Conservation (phyloP, 441 rosid genomes). For the Melastoma candidum region DNA sequence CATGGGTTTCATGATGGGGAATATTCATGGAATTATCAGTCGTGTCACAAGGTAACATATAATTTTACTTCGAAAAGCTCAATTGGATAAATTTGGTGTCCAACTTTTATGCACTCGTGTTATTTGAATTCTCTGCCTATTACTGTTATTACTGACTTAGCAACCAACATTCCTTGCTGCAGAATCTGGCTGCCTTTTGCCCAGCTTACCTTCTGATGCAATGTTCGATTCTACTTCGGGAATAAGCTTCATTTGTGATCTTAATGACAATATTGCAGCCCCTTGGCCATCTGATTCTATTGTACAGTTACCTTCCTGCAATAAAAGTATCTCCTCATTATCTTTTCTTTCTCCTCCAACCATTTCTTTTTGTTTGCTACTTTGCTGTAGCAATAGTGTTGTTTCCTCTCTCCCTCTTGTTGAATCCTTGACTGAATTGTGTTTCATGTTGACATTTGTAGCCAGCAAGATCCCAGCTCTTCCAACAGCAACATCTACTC, state of each 20-base stretch:
- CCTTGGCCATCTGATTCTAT: conserved; percentile 29
- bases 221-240: conserved; percentile 24
- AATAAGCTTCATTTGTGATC: conserved; percentile 30
- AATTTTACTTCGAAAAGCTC: not conserved
- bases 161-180: not conserved
- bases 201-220: conserved; percentile 31
- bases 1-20: conserved; percentile 10
- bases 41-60: conserved; percentile 25
- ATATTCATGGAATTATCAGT: conserved; percentile 19
- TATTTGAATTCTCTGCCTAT: too few relatives aligned
- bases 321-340: conserved; percentile 19
- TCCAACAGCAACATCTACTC: conserved; percentile 23
- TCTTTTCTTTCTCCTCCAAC: not conserved
- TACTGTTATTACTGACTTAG: too few relatives aligned
- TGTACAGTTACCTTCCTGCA: conserved; percentile 22
- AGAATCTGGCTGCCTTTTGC: conserved; percentile 32
- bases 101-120: too few relatives aligned
- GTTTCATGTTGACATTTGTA: conserved; percentile 13
- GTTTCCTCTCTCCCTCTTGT: not conserved
- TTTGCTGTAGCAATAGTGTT: not conserved
- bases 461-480: conserved; percentile 27
- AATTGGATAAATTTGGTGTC: too few relatives aligned
- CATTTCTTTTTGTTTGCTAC: not conserved
- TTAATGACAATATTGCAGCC: conserved; percentile 31
- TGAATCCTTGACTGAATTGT: not conserved